Evolutionary conservation across 306 rosid genomes (phyloP).

Genomic region (Amphicarpaea edgeworthii): DNA sequence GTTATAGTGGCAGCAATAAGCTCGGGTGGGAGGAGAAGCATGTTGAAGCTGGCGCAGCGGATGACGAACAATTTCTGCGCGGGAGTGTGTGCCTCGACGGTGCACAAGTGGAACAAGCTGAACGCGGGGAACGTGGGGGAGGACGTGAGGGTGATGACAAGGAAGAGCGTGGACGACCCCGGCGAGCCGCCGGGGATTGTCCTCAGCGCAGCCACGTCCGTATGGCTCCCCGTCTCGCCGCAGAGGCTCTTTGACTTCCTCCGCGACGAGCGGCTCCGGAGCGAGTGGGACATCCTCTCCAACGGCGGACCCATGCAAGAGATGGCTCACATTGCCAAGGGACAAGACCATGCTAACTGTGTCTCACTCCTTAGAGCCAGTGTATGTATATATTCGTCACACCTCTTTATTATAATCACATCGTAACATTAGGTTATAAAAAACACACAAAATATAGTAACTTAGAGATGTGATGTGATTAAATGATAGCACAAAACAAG

Average conservation of each 20-base stretch:
- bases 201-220: slow-evolving; percentile 84
- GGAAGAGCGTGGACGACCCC: slow-evolving; percentile 87
- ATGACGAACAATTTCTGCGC: slow-evolving; percentile 96
- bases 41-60: slow-evolving; percentile 87
- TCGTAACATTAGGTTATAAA: not conserved
- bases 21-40: slow-evolving; percentile 73
- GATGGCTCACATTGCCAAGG: slow-evolving; percentile 94
- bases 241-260: slow-evolving; percentile 75
- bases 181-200: slow-evolving; percentile 97
- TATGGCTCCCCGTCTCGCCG: slow-evolving; percentile 76
- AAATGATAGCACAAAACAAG: too few relatives aligned
- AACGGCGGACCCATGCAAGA: slow-evolving; percentile 99
- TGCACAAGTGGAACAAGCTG: slow-evolving; percentile 89
- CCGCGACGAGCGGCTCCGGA: slow-evolving; percentile 81
- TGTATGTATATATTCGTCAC: slow-evolving; percentile 43
- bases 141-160: slow-evolving; percentile 89
- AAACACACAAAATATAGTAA: too few relatives aligned
- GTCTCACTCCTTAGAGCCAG: slow-evolving; percentile 91
- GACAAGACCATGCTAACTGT: slow-evolving; percentile 85
- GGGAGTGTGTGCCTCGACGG: slow-evolving; percentile 83
- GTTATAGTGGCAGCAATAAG: slow-evolving; percentile 55
- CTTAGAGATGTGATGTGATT: too few relatives aligned
- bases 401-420: too few relatives aligned
- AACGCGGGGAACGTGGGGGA: slow-evolving; percentile 68
- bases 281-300: slow-evolving; percentile 96